phyloP scores from a whole-genome alignment of 495 filamentous ascomycete species.

The Glarea lozoyensis region DNA sequence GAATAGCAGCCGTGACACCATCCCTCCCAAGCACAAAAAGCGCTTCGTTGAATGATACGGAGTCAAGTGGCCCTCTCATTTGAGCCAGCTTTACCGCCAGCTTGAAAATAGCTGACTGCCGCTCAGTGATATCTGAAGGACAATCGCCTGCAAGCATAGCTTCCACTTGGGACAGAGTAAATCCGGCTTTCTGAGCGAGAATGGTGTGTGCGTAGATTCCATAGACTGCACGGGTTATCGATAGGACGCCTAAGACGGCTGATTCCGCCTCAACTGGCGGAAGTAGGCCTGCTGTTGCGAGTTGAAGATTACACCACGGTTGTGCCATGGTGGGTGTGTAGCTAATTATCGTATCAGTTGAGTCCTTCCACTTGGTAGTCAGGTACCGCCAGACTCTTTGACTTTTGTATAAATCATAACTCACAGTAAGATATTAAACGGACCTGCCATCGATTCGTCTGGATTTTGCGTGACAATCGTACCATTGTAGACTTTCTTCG shows the following conservation, averaged over 20 bases:
- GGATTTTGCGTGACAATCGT: not conserved
- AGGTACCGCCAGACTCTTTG: not conserved
- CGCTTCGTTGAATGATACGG: not conserved
- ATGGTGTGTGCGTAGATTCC: slow-evolving; percentile 3
- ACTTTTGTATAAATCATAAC: not conserved
- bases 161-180: not conserved
- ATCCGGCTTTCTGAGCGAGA: not conserved
- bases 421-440: not conserved
- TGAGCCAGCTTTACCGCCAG: not conserved
- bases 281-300: not conserved
- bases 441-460: not conserved
- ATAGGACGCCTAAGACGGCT: slow-evolving; percentile 1
- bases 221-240: not conserved
- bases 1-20: not conserved
- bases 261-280: not conserved
- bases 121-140: not conserved
- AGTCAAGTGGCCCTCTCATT: not conserved
- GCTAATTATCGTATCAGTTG: not conserved
- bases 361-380: no score
- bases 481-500: not conserved
- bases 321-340: not conserved
- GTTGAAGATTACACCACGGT: not conserved
- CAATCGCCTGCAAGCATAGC: not conserved
- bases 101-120: not conserved
- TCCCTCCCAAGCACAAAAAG: not conserved